Evolutionary conservation across 1,284 basidiomycete species (phyloP).

Genomic region (Ganoderma multipileum): DNA sequence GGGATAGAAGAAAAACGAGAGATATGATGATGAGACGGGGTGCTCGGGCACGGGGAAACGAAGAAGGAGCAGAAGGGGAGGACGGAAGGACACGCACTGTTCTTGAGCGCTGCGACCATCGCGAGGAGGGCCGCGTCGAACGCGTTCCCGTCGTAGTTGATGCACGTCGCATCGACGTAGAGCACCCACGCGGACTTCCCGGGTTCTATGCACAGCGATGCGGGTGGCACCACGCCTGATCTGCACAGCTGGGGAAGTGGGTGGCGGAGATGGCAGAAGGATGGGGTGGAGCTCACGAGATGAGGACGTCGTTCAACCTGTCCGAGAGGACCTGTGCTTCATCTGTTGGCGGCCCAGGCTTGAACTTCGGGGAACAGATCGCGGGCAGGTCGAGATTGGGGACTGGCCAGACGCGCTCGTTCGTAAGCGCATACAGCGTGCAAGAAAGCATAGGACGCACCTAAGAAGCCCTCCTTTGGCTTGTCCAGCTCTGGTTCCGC

Average conservation of each 20-base stretch:
- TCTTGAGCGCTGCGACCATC: slow-evolving; percentile 85
- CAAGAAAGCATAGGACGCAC: slow-evolving; percentile 49
- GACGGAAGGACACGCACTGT: slow-evolving; percentile 84
- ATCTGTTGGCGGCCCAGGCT: slow-evolving; percentile 91
- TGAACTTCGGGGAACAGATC: slow-evolving; percentile 92
- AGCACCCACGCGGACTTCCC: slow-evolving; percentile 89
- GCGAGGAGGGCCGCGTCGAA: slow-evolving; percentile 92
- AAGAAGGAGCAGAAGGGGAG: neutral
- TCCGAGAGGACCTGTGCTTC: slow-evolving; percentile 91
- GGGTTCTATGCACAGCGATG: slow-evolving; percentile 80
- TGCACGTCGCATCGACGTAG: slow-evolving; percentile 93
- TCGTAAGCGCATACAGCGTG: neutral
- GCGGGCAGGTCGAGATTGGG: slow-evolving; percentile 93
- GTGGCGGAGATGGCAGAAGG: slow-evolving; percentile 1
- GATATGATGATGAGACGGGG: neutral
- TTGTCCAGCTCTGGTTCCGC: slow-evolving; percentile 84
- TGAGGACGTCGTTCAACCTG: slow-evolving; percentile 77
- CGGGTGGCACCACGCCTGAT: slow-evolving; percentile 69
- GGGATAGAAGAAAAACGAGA: neutral
- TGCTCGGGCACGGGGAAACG: neutral
- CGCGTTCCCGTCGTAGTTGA: slow-evolving; percentile 96
- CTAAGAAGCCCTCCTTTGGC: slow-evolving; percentile 82
- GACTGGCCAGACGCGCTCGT: slow-evolving; percentile 48
- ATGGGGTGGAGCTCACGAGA: slow-evolving; percentile 58
- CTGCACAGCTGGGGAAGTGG: slow-evolving; percentile 47